Conservation (phyloP, 2,329 filamentous ascomycete genomes). For the Paraconiothyrium sp. region DNA sequence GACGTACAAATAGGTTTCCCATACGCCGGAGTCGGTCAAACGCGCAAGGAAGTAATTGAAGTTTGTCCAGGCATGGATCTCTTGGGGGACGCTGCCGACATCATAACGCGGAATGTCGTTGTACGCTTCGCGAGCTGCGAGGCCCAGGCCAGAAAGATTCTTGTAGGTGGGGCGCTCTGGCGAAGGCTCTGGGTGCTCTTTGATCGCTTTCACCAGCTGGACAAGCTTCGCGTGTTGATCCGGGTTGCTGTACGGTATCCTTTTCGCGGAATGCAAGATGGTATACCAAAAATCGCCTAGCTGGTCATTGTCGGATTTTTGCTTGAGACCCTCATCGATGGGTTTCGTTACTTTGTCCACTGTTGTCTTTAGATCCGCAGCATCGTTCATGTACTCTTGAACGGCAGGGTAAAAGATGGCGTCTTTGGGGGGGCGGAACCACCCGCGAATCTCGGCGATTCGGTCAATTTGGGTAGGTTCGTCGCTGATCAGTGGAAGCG, state of each 20-base stretch:
- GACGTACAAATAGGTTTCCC: conserved; percentile 33
- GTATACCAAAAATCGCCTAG: conserved; percentile 42
- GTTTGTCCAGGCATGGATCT: conserved; percentile 44
- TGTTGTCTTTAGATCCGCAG: conserved; percentile 25
- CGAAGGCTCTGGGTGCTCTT: conserved; percentile 32
- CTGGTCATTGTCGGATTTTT: conserved; percentile 29
- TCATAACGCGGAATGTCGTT: conserved; percentile 39
- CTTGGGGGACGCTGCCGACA: conserved; percentile 26
- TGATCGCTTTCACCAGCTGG: conserved; percentile 35
- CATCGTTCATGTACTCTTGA: conserved; percentile 34
- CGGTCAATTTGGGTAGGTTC: conserved; percentile 38
- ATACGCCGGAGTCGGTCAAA: conserved; percentile 28
- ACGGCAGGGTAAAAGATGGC: conserved; percentile 34
- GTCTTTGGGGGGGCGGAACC: conserved; percentile 38
- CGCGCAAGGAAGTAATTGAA: conserved; percentile 44
- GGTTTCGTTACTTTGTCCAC: conserved; percentile 30
- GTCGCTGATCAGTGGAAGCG: conserved; percentile 26
- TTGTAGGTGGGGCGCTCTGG: conserved; percentile 33
- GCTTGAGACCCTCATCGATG: conserved; percentile 38
- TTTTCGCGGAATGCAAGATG: conserved; percentile 42
- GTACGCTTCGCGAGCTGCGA: conserved; percentile 39
- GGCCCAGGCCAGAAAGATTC: conserved; percentile 31
- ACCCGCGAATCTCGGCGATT: conserved; percentile 41
- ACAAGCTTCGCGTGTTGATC: conserved; percentile 30
- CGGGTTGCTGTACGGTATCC: conserved; percentile 27